Evolutionary conservation across 2,329 filamentous ascomycete species (phyloP).

Genomic region (Macrophomina tecta): DNA sequence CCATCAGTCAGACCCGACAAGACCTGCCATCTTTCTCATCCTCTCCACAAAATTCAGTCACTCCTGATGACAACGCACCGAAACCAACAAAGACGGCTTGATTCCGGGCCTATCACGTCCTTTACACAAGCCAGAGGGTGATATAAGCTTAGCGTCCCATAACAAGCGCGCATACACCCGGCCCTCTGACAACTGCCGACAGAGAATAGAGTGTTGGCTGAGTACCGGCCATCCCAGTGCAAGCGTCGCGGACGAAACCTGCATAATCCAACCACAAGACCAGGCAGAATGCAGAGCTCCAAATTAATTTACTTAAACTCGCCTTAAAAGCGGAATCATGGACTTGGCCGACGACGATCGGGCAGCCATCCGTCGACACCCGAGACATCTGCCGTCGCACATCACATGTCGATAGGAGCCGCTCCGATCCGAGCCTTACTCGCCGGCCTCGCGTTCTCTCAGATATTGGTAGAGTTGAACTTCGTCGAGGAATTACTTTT

Average conservation of each 20-base stretch:
- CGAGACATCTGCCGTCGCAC: constrained; percentile 29
- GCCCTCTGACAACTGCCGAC: background rate
- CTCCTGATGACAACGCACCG: background rate
- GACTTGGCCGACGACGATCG: background rate
- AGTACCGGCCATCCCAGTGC: background rate
- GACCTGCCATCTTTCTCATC: background rate
- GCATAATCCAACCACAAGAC: background rate
- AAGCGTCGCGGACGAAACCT: background rate
- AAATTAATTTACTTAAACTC: constrained; percentile 32
- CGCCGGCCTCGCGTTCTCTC: too few species aligned
- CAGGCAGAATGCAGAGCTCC: background rate
- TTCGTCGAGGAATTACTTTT: too few species aligned
- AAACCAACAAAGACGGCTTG: background rate
- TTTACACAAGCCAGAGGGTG: too few species aligned
- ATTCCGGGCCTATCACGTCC: background rate
- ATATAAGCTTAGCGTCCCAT: background rate
- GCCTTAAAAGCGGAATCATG: constrained; percentile 23
- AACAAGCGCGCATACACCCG: background rate
- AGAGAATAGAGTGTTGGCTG: background rate
- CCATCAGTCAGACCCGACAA: background rate
- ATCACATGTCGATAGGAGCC: too few species aligned
- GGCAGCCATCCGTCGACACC: constrained; percentile 32
- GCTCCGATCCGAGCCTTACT: too few species aligned
- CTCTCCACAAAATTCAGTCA: background rate
- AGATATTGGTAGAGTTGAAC: too few species aligned